A percentile compares a stretch with the other conserved stretches of the same genome.
These are phyloP conservation scores for Clarireedia hainanense DNA, from an alignment of 2,329 filamentous ascomycete genomes.

Conservation along the genomic window DNA sequence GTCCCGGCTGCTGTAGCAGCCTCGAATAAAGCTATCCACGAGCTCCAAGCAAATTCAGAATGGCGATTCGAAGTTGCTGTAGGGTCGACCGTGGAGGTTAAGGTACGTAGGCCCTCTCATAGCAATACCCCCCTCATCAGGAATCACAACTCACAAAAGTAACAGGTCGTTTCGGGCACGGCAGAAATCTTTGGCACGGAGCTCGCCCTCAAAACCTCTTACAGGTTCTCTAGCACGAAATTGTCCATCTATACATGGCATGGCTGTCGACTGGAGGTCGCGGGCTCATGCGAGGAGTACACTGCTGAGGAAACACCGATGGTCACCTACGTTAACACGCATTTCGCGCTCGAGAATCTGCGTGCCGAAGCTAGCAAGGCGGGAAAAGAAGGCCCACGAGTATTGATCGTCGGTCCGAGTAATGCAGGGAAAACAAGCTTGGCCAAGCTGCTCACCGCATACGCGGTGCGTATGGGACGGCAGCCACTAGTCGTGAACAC, in stretches of 20 bases:
- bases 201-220: slow-evolving; percentile 70
- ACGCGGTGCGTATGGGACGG: slow-evolving; percentile 64
- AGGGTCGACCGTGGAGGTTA: slow-evolving; percentile 43
- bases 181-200: slow-evolving; percentile 95
- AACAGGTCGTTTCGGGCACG: slow-evolving; percentile 64
- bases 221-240: slow-evolving; percentile 75
- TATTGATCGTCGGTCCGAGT: slow-evolving; percentile 73
- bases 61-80: slow-evolving; percentile 70
- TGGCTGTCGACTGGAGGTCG: slow-evolving; percentile 78
- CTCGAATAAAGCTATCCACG: slow-evolving; percentile 34
- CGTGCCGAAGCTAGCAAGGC: slow-evolving; percentile 51
- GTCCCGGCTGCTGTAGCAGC: slow-evolving; percentile 30
- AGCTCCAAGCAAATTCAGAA: slow-evolving; percentile 59
- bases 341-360: slow-evolving; percentile 74
- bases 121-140: not conserved
- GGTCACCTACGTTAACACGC: slow-evolving; percentile 73
- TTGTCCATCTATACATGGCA: slow-evolving; percentile 89
- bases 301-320: slow-evolving; percentile 74
- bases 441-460: slow-evolving; percentile 67
- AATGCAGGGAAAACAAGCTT: slow-evolving; percentile 79
- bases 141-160: slow-evolving; percentile 26
- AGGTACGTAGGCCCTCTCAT: slow-evolving; percentile 35
- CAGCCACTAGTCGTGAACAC: slow-evolving; percentile 80
- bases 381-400: slow-evolving; percentile 60
- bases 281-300: slow-evolving; percentile 50